These are phyloP conservation scores for Cyclostephanos tholiformis DNA, from an alignment of 108 stramenopile species.

Conservation along the genomic window DNA sequence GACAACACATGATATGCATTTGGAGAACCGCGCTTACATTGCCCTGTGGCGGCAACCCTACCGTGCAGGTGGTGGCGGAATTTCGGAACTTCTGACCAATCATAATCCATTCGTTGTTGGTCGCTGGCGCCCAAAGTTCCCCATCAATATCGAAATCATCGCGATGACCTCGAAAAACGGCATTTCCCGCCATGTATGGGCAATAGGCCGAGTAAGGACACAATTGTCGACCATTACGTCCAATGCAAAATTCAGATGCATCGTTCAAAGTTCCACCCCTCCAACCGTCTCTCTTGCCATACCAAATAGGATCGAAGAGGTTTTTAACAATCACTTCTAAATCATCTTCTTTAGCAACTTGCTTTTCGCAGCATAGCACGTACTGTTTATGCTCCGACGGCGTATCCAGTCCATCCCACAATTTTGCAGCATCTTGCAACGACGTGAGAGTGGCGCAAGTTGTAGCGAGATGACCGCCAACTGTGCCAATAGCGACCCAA, in stretches of 20 bases:
- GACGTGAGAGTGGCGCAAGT: slow-evolving; percentile 15
- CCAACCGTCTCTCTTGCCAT: slow-evolving; percentile 19
- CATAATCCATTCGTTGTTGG: background rate
- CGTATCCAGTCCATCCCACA: slow-evolving; percentile 18
- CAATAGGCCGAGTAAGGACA: slow-evolving; percentile 27
- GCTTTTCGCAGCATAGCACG: slow-evolving; percentile 26
- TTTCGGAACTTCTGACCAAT: background rate
- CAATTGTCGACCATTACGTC: background rate
- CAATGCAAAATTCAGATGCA: slow-evolving; percentile 20
- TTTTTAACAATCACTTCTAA: slow-evolving; percentile 3
- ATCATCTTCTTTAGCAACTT: background rate
- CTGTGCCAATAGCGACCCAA: slow-evolving; percentile 29
- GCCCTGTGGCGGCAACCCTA: background rate
- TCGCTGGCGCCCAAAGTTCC: slow-evolving; percentile 34
- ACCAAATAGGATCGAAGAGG: slow-evolving; percentile 25
- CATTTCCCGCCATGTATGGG: slow-evolving; percentile 13
- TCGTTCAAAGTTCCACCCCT: slow-evolving; percentile 1
- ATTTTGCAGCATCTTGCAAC: background rate
- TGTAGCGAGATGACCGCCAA: background rate
- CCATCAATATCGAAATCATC: slow-evolving; percentile 9
- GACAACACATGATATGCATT: slow-evolving; percentile 3
- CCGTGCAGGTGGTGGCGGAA: background rate
- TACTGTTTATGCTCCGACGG: slow-evolving; percentile 27
- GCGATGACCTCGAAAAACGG: slow-evolving; percentile 9
- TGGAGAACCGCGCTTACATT: background rate